Percentiles rank a stretch among this genome's conserved stretches.
Conservation (phyloP, 78 protist genomes). For the Bigelowiella natans region DNA sequence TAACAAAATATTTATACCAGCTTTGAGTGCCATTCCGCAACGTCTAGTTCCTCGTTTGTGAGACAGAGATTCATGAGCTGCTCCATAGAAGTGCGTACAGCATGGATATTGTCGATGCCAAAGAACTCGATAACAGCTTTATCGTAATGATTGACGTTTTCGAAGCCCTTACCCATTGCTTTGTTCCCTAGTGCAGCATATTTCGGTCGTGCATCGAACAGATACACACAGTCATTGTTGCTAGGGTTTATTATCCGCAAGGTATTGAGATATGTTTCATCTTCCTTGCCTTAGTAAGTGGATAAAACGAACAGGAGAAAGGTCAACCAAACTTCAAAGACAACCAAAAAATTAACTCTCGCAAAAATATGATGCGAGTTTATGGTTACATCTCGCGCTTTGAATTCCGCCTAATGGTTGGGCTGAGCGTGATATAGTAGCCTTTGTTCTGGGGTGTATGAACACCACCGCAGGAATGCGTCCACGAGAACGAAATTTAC, state of each 20-base stretch:
- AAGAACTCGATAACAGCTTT: neutral
- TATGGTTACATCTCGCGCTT: neutral
- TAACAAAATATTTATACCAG: too few relatives aligned
- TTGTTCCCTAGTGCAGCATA: neutral
- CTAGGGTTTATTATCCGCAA: neutral
- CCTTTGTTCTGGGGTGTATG: neutral
- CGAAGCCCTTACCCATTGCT: neutral
- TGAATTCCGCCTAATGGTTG: neutral
- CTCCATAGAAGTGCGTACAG: neutral
- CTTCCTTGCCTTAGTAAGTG: too few relatives aligned
- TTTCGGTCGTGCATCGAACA: neutral
- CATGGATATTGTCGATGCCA: neutral
- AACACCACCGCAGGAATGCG: neutral
- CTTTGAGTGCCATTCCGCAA: neutral
- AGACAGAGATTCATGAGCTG: neutral
- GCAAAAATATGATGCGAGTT: too few relatives aligned
- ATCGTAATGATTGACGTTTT: neutral
- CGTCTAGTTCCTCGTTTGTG: neutral
- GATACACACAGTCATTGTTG: neutral
- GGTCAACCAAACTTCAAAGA: too few relatives aligned
- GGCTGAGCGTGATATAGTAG: neutral
- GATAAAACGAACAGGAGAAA: too few relatives aligned
- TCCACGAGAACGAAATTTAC: neutral
- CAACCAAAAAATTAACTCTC: too few relatives aligned
- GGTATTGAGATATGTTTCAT: neutral